These are phyloP conservation scores for Bryum argenteum DNA, from an alignment of 225 moss, liverwort and hornwort species.

Conservation along the genomic window DNA sequence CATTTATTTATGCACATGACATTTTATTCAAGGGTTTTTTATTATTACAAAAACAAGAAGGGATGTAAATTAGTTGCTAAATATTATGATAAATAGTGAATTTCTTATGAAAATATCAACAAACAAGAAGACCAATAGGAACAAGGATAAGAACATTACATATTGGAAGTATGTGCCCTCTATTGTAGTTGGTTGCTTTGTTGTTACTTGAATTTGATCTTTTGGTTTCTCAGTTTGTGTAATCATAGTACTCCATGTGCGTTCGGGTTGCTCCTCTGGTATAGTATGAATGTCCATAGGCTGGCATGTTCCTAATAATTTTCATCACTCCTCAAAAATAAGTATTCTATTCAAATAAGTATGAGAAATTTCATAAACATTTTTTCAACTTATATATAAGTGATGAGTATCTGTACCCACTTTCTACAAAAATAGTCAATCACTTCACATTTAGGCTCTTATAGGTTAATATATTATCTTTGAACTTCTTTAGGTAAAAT, in stretches of 20 bases:
- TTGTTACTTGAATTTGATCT: constrained; percentile 12
- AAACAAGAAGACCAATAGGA: too few relatives aligned
- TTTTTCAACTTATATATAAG: too few relatives aligned
- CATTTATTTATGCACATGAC: too few relatives aligned
- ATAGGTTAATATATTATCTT: neutral
- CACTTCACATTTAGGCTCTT: neutral
- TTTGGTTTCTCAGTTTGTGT: constrained; percentile 42
- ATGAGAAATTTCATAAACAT: too few relatives aligned
- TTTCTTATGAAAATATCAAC: too few relatives aligned
- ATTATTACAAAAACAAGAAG: too few relatives aligned
- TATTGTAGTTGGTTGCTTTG: constrained; percentile 30
- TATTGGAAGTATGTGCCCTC: constrained; percentile 64
- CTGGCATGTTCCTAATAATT: constrained; percentile 22
- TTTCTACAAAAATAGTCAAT: neutral
- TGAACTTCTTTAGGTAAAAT: neutral
- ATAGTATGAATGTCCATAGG: constrained; percentile 38
- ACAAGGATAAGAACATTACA: constrained; percentile 25
- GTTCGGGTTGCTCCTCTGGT: constrained; percentile 23
- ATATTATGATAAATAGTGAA: too few relatives aligned
- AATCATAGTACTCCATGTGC: constrained; percentile 35
- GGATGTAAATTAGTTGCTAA: too few relatives aligned
- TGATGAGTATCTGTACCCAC: too few relatives aligned
- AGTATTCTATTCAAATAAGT: neutral
- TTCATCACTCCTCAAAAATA: neutral
- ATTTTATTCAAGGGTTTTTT: too few relatives aligned